phyloP scores from a whole-genome alignment of 1,284 basidiomycete genomes.

The Cryptococcus wingfieldii region DNA sequence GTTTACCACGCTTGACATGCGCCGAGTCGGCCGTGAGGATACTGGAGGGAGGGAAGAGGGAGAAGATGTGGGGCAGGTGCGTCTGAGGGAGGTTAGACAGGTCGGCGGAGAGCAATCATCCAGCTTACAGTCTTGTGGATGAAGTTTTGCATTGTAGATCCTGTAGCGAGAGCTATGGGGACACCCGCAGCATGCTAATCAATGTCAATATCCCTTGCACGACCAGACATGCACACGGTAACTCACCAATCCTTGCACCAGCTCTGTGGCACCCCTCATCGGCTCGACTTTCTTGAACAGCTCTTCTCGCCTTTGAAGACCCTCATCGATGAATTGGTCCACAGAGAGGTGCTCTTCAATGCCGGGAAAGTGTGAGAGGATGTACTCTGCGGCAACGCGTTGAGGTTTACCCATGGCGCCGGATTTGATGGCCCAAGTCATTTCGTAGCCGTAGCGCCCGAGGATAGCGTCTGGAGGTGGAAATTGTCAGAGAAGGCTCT shows the following conservation, averaged over 20 bases:
- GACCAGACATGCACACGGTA: neutral
- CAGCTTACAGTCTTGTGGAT: neutral
- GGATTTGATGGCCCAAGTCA: conserved; percentile 49
- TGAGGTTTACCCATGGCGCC: conserved; percentile 49
- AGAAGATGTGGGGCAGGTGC: conserved; percentile 48
- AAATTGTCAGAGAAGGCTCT: neutral
- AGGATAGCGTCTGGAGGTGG: conserved; percentile 40
- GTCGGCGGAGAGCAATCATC: no score
- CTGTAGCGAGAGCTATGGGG: conserved; percentile 49
- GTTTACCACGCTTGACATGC: conserved; percentile 9
- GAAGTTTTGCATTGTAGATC: conserved; percentile 25
- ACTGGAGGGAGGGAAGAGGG: conserved; percentile 37
- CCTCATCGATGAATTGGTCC: conserved; percentile 44
- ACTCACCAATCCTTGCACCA: conserved; percentile 44
- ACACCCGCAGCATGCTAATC: conserved; percentile 39
- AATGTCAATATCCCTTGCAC: neutral
- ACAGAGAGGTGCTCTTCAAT: conserved; percentile 40
- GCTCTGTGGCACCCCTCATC: conserved; percentile 43
- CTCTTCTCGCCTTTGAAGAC: conserved; percentile 40
- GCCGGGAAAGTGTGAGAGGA: conserved; percentile 41
- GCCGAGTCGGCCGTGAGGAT: conserved; percentile 36
- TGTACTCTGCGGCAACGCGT: conserved; percentile 37
- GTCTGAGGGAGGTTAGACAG: conserved; percentile 15
- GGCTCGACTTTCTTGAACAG: conserved; percentile 42
- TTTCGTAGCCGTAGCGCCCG: conserved; percentile 39